Conservation (phyloP, 345 rosid species). For the Brassica nigra region DNA sequence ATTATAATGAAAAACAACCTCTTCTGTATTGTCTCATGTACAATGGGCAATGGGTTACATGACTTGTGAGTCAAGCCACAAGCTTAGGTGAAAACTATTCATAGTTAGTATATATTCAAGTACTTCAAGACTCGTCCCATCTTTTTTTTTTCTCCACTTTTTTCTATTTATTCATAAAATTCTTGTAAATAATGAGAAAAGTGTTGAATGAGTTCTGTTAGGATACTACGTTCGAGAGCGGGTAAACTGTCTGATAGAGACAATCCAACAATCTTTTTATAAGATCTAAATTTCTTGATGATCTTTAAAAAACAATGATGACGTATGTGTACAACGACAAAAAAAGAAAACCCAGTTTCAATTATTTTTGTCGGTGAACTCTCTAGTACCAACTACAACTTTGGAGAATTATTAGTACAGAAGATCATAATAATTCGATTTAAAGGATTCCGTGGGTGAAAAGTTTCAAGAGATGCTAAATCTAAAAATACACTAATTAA, state of each 20-base stretch:
- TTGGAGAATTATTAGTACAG: neutral
- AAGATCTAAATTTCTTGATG: neutral
- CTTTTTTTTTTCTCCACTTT: neutral
- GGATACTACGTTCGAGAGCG: neutral
- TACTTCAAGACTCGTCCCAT: neutral
- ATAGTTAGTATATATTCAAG: neutral
- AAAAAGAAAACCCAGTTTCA: neutral
- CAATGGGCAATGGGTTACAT: conserved; percentile 1
- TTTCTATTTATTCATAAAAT: neutral
- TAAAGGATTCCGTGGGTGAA: neutral
- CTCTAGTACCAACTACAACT: neutral
- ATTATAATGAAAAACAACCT: neutral
- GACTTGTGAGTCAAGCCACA: neutral
- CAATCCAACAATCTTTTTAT: conserved; percentile 8
- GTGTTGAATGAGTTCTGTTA: neutral
- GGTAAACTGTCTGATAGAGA: neutral
- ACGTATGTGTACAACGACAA: neutral
- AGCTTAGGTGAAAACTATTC: neutral
- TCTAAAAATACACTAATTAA: neutral
- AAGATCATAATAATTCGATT: conserved; percentile 7
- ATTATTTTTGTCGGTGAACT: neutral
- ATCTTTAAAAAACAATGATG: neutral
- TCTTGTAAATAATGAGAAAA: neutral
- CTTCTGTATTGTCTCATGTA: neutral
- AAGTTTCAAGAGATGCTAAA: neutral